These are phyloP conservation scores for Trametes maxima DNA, from an alignment of 768 basidiomycete species.

Conservation along the genomic window DNA sequence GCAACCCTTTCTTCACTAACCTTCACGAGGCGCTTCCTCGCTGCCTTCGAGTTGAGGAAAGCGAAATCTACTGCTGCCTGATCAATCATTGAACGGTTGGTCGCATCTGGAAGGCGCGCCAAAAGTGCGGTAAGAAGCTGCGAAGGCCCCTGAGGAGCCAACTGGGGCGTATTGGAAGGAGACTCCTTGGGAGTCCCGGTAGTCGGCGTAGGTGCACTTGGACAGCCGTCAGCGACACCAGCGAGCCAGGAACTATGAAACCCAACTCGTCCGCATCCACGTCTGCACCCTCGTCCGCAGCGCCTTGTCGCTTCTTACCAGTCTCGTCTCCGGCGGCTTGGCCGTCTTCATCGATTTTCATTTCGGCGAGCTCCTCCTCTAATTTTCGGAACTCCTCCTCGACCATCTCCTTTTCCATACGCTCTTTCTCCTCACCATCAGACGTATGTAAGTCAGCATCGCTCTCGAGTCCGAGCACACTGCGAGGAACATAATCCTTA, in stretches of 20 bases:
- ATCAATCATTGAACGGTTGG: conserved; percentile 86
- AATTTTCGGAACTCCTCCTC: conserved; percentile 75
- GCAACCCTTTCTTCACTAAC: conserved; percentile 40
- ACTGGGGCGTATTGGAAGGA: conserved; percentile 59
- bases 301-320: conserved; percentile 32
- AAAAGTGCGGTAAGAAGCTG: conserved; percentile 91
- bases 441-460: conserved; percentile 42
- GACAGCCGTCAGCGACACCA: neutral
- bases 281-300: conserved; percentile 49
- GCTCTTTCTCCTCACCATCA: conserved; percentile 45
- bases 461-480: conserved; percentile 72
- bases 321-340: conserved; percentile 16
- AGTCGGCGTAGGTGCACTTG: conserved; percentile 59
- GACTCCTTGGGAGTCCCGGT: conserved; percentile 66
- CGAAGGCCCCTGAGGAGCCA: conserved; percentile 88
- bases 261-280: neutral
- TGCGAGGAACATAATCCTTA: conserved; percentile 88
- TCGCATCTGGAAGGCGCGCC: conserved; percentile 91
- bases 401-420: conserved; percentile 55
- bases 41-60: conserved; percentile 95
- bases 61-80: conserved; percentile 96
- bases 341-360: conserved; percentile 44
- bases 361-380: conserved; percentile 74
- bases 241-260: neutral
- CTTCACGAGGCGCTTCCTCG: conserved; percentile 87